These are phyloP conservation scores for Plenodomus tracheiphilus DNA, from an alignment of 2,329 filamentous ascomycete genomes.

Conservation along the genomic window DNA sequence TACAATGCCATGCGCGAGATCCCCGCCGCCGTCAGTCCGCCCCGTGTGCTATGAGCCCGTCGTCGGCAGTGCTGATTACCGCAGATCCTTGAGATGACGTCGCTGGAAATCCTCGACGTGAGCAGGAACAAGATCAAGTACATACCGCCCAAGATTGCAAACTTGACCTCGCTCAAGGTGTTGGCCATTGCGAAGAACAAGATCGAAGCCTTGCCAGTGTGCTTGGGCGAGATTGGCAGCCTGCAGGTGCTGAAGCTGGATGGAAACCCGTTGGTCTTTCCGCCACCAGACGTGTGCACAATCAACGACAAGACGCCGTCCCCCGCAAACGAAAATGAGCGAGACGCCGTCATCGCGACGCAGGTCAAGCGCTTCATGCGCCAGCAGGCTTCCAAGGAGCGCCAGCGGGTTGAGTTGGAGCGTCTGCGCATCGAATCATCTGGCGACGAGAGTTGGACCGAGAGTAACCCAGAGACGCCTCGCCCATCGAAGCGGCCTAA, in stretches of 20 bases:
- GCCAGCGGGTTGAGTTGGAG: slow-evolving; percentile 37
- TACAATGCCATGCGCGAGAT: slow-evolving; percentile 74
- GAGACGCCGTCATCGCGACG: slow-evolving; percentile 62
- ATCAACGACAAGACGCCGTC: slow-evolving; percentile 48
- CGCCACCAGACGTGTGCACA: slow-evolving; percentile 56
- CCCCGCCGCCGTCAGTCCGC: slow-evolving; percentile 61
- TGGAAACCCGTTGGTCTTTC: slow-evolving; percentile 82
- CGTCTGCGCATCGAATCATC: slow-evolving; percentile 49
- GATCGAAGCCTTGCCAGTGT: slow-evolving; percentile 80
- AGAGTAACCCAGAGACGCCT: slow-evolving; percentile 76
- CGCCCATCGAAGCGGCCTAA: slow-evolving; percentile 64
- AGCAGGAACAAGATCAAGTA: slow-evolving; percentile 81
- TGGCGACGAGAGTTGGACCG: slow-evolving; percentile 56
- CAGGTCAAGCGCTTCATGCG: slow-evolving; percentile 63
- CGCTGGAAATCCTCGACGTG: slow-evolving; percentile 90
- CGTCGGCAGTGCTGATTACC: slow-evolving; percentile 9
- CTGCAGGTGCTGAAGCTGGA: slow-evolving; percentile 88
- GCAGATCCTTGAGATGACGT: slow-evolving; percentile 84
- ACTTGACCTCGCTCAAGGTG: slow-evolving; percentile 83
- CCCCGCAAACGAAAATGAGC: slow-evolving; percentile 61
- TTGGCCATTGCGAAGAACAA: slow-evolving; percentile 85
- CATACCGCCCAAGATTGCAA: slow-evolving; percentile 78
- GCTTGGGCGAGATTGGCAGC: slow-evolving; percentile 86
- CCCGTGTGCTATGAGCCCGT: neutral
- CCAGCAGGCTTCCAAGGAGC: slow-evolving; percentile 44